A percentile compares a stretch with the other conserved stretches of the same genome.
phyloP scores from a whole-genome alignment of 768 basidiomycete genomes.

The Serendipita vermifera region DNA sequence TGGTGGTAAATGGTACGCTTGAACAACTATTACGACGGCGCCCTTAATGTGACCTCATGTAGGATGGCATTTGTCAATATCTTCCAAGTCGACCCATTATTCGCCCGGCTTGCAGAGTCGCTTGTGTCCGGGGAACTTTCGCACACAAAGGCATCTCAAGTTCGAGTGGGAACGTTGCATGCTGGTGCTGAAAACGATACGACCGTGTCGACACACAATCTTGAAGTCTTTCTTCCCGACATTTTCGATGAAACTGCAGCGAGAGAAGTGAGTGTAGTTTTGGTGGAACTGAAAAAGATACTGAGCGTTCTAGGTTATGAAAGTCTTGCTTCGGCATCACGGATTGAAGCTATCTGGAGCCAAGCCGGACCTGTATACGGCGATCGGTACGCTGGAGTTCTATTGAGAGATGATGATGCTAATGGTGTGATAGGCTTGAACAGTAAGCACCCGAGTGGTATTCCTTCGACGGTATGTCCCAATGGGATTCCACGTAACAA shows the following conservation, averaged over 20 bases:
- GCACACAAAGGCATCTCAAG: conserved; percentile 38
- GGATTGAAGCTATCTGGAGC: conserved; percentile 54
- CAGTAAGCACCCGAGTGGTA: conserved; percentile 63
- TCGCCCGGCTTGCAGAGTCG: conserved; percentile 57
- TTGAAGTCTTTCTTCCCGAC: conserved; percentile 60
- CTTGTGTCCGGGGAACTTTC: conserved; percentile 50
- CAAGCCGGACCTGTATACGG: conserved; percentile 58
- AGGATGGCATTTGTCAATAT: conserved; percentile 57
- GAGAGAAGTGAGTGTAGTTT: conserved; percentile 31
- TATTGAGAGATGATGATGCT: background rate
- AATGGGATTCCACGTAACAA: background rate
- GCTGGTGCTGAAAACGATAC: conserved; percentile 25
- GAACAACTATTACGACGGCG: background rate
- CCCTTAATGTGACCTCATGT: background rate
- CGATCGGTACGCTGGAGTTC: background rate
- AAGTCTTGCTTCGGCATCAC: conserved; percentile 48
- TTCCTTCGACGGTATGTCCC: conserved; percentile 46
- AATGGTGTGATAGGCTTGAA: conserved; percentile 39
- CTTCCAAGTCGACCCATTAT: conserved; percentile 50
- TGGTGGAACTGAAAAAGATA: conserved; percentile 7
- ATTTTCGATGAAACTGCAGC: conserved; percentile 52
- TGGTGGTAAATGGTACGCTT: conserved; percentile 51
- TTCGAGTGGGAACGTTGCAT: conserved; percentile 57
- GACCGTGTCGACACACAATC: conserved; percentile 45
- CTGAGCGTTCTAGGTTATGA: conserved; percentile 46